These are phyloP conservation scores for Aspergillus udagawae DNA, from an alignment of 2,329 filamentous ascomycete genomes.

Conservation along the genomic window DNA sequence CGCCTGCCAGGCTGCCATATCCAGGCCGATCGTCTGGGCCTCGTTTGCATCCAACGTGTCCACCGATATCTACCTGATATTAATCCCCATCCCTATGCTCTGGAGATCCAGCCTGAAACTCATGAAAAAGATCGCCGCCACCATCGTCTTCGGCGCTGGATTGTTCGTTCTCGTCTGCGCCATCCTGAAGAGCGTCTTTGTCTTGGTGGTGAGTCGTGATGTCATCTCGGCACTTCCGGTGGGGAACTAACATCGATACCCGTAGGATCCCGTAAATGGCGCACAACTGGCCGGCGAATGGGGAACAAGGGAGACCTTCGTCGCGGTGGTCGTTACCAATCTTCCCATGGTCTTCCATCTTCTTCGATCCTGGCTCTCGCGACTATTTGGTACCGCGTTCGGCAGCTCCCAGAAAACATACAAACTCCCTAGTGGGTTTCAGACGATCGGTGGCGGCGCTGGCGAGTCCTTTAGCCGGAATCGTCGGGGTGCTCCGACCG, in stretches of 20 bases:
- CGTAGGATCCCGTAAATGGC: constrained; percentile 27
- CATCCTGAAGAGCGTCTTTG: constrained; percentile 49
- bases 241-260: background rate
- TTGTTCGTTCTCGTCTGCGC: constrained; percentile 51
- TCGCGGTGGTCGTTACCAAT: constrained; percentile 37
- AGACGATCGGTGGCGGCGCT: constrained; percentile 21
- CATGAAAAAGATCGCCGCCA: constrained; percentile 47
- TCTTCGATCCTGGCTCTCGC: constrained; percentile 37
- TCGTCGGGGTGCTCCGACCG: constrained; percentile 28
- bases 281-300: constrained; percentile 32
- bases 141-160: constrained; percentile 51
- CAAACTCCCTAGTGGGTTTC: constrained; percentile 33
- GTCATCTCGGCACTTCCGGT: background rate
- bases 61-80: constrained; percentile 55
- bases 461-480: constrained; percentile 24
- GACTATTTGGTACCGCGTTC: constrained; percentile 35
- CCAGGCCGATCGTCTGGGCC: constrained; percentile 45
- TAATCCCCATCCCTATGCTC: constrained; percentile 55
- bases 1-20: constrained; percentile 46
- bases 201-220: constrained; percentile 34
- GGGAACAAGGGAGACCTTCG: constrained; percentile 39
- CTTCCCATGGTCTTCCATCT: constrained; percentile 40
- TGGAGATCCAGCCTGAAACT: constrained; percentile 48
- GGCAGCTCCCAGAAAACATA: constrained; percentile 38
- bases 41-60: constrained; percentile 48